phyloP scores from a whole-genome alignment of 306 rosid species.

The Citrullus mucosospermus region DNA sequence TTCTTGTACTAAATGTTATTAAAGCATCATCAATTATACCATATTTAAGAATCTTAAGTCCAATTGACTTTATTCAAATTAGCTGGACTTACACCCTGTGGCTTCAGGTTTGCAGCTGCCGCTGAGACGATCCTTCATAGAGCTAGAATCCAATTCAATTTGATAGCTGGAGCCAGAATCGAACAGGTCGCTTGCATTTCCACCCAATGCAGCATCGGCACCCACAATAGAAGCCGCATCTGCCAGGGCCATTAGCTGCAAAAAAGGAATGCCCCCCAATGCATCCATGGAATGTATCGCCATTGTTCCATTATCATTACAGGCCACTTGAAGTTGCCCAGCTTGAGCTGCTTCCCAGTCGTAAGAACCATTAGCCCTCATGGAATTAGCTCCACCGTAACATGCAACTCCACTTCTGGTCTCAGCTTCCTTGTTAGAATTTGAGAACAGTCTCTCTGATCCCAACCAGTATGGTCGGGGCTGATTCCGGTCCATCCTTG shows the following conservation, averaged over 20 bases:
- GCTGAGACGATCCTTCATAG: neutral
- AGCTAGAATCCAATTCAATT: slow-evolving; percentile 1
- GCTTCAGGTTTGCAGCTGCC: neutral
- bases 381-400: neutral
- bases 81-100: slow-evolving; percentile 4
- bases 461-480: neutral
- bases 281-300: neutral
- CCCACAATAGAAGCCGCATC: slow-evolving; percentile 3
- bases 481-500: slow-evolving; percentile 1
- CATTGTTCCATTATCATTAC: neutral
- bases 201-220: neutral
- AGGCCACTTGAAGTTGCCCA: neutral
- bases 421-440: neutral
- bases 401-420: slow-evolving; percentile 6
- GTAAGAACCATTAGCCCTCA: neutral
- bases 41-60: neutral
- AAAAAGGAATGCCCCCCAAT: neutral
- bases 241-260: slow-evolving; percentile 9
- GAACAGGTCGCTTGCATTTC: neutral
- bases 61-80: neutral
- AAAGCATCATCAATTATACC: neutral
- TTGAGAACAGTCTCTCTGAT: neutral
- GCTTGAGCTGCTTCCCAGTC: neutral
- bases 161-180: neutral
- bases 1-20: neutral